Evolutionary conservation across 495 filamentous ascomycete genomes (phyloP).

Genomic region (Tricharina praecox): DNA sequence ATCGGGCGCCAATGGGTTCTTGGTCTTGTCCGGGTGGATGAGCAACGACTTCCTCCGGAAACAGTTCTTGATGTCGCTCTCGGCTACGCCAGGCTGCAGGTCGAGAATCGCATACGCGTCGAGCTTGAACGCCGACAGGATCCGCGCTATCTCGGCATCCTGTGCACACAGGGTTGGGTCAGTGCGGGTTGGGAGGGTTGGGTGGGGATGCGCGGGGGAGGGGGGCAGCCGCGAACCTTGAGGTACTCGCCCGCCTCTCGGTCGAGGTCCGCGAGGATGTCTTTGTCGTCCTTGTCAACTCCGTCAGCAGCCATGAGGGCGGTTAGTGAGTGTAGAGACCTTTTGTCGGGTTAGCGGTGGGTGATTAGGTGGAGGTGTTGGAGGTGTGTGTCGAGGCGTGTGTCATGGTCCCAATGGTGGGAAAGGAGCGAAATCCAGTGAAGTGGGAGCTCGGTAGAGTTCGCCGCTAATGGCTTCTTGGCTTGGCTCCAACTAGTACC

Average conservation of each 20-base stretch:
- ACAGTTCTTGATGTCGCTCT: conserved; percentile 83
- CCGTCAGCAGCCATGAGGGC: conserved; percentile 15
- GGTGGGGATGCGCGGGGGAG: conserved; percentile 2
- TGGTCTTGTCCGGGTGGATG: conserved; percentile 96
- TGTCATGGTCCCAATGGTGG: too few relatives aligned
- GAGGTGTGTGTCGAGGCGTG: not conserved
- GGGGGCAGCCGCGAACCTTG: conserved; percentile 37
- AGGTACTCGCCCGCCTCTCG: conserved; percentile 75
- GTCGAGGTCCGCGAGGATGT: conserved; percentile 70
- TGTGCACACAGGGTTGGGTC: too few relatives aligned
- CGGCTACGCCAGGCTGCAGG: conserved; percentile 84
- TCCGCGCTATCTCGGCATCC: conserved; percentile 26
- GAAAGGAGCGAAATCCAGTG: too few relatives aligned
- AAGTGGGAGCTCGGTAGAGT: too few relatives aligned
- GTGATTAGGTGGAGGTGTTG: not conserved
- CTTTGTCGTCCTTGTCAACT: conserved; percentile 51
- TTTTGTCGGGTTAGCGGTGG: not conserved
- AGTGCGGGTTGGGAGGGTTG: conserved; percentile 8
- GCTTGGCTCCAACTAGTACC: too few relatives aligned
- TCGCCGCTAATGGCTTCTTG: too few relatives aligned
- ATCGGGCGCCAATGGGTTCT: conserved; percentile 76
- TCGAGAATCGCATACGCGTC: conserved; percentile 90
- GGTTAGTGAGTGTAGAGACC: not conserved
- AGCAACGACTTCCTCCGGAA: conserved; percentile 95
- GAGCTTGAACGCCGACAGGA: conserved; percentile 73